Evolutionary conservation across 352 stramenopile species (phyloP).

Genomic region (Thalassiosira pacifica): DNA sequence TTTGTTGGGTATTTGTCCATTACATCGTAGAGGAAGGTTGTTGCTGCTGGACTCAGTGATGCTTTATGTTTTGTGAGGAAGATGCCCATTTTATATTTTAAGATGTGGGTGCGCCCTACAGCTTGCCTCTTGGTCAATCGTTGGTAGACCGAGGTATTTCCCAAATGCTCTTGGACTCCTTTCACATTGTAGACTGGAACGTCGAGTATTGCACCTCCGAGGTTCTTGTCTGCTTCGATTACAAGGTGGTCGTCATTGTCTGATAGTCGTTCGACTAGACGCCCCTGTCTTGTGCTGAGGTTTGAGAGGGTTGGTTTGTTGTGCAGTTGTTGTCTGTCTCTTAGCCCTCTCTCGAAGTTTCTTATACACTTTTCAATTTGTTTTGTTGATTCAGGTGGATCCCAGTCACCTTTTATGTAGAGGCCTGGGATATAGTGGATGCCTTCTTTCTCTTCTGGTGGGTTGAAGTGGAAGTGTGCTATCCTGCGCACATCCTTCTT

Average conservation of each 20-base stretch:
- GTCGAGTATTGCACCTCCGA: conserved; percentile 17
- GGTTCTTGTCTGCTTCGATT: conserved; percentile 44
- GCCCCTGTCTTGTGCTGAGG: conserved; percentile 5
- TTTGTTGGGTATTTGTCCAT: conserved; percentile 1
- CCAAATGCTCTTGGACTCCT: conserved; percentile 24
- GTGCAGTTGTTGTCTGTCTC: background rate
- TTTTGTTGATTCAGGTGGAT: background rate
- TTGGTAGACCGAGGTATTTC: background rate
- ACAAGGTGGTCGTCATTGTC: conserved; percentile 28
- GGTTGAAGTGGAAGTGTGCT: background rate
- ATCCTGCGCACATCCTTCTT: conserved; percentile 18
- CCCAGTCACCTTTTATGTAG: conserved; percentile 21
- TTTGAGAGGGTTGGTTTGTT: background rate
- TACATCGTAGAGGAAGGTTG: conserved; percentile 8
- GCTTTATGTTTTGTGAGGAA: background rate
- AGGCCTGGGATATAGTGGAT: conserved; percentile 16
- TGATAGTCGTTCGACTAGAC: background rate
- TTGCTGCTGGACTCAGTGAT: background rate
- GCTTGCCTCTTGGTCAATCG: background rate
- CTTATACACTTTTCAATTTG: conserved; percentile 5
- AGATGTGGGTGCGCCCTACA: background rate
- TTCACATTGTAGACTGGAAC: background rate
- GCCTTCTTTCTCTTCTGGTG: conserved; percentile 12
- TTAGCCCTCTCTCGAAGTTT: background rate
- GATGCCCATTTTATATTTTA: background rate